Conservation (phyloP, 331 rosid genomes). For the Quercus phellos region DNA sequence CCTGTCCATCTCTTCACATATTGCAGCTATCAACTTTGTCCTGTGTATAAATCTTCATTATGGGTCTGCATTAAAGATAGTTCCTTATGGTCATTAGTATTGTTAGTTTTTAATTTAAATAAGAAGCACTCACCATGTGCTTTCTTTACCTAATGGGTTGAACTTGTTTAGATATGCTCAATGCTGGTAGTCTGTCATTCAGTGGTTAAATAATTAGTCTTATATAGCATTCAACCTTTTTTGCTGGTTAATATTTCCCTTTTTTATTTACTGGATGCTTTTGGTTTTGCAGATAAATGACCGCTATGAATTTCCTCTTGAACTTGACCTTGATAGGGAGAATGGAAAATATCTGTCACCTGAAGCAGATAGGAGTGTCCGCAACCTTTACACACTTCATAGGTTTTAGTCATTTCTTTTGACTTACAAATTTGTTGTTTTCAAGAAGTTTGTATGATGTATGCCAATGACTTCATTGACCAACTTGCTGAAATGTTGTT, state of each 20-base stretch:
- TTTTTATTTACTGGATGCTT: neutral
- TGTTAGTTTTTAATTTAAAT: neutral
- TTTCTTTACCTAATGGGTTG: neutral
- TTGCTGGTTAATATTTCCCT: neutral
- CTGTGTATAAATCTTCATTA: neutral
- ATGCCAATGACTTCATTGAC: neutral
- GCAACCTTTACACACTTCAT: conserved; percentile 80
- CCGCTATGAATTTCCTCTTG: conserved; percentile 84
- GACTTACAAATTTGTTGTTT: neutral
- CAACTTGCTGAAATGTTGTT: neutral
- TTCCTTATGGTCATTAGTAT: neutral
- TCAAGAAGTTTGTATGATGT: neutral
- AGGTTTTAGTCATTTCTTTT: conserved; percentile 39
- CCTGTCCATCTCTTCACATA: neutral
- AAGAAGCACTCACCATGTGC: neutral
- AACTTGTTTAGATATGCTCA: neutral
- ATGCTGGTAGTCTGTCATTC: too few species aligned
- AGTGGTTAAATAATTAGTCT: neutral
- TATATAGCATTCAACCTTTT: neutral
- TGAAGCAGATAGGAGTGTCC: conserved; percentile 74
- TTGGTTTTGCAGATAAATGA: conserved; percentile 65
- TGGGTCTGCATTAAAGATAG: neutral
- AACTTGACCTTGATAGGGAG: conserved; percentile 86
- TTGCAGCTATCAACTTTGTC: neutral
- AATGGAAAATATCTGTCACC: conserved; percentile 78